Evolutionary conservation across 441 rosid genomes (phyloP), one percentile per base, ranked within the genome.

Genomic region (Populus trichocarpa): DNA sequence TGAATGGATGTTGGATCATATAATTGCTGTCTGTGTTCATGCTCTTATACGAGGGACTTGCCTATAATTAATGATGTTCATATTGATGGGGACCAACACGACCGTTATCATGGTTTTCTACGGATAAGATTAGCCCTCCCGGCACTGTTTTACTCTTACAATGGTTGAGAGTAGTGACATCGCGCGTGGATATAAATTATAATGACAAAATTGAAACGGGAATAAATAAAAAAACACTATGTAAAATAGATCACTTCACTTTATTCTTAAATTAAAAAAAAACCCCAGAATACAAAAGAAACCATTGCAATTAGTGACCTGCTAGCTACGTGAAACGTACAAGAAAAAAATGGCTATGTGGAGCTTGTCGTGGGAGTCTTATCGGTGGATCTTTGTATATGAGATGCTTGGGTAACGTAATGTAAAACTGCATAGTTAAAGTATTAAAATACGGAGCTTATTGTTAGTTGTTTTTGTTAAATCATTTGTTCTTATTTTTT

Each of bases 1-100:
- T 65, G 79, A 64, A 69, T 71, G 82, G 57, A 28, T 69, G 84
- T 73, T 78, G 42, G 70, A 42, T 69, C 18, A 2, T 22, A 42
- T 67, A 26, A 20, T 23, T 23, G 8, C 18, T 13, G 53, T 13
- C 53, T 46, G 53, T 46, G 3, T 46, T 1, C 1, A 46, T 13
- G 53, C 18, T 46, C 53, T 40, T 40, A 46, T 13, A 46, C 6
- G 53, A 3, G 53, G 53, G 53, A 46, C 18, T 13, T 18, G 16
- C 53, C 53, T 46, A 0, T 46, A 46, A 13, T 40, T 13, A 46
- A 46, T 46, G 6, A 46, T 46, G 2, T 46, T 46, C 18, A 46
- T 13, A 46, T 1, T 46, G 53, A 3, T 46, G 0, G 18, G 18
- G 53, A 46, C 53, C 53, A 13, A 13, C 53, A 3, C 6, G 53